phyloP scores from a whole-genome alignment of 73 alveolate species.

The Symbiodinium pilosum region DNA sequence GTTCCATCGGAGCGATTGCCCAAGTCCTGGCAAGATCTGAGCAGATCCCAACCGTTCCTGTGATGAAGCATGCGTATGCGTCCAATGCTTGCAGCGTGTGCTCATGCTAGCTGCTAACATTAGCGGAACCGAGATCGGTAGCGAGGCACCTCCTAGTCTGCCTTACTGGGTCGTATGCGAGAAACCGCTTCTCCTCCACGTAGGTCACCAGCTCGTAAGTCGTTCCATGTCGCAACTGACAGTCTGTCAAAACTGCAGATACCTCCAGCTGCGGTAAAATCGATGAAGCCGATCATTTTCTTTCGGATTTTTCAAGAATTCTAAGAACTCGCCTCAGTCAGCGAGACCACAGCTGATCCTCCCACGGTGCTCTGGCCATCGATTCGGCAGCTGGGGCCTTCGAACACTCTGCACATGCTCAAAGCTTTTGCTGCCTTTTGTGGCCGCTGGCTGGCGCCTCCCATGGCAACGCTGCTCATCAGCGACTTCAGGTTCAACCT shows the following conservation, averaged over 20 bases:
- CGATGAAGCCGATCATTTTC: not conserved
- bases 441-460: not conserved
- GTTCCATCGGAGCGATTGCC: constrained; percentile 56
- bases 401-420: not conserved
- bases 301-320: not conserved
- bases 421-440: not conserved
- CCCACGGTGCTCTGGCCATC: constrained; percentile 73
- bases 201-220: constrained; percentile 57
- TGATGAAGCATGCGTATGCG: too few species aligned
- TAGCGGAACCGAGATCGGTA: too few species aligned
- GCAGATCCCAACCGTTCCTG: too few species aligned
- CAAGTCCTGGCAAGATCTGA: too few species aligned
- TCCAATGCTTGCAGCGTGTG: too few species aligned
- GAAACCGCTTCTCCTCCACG: constrained; percentile 14
- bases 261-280: not conserved
- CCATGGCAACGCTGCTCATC: constrained; percentile 44
- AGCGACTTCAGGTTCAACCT: not conserved
- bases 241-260: constrained; percentile 25
- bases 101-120: too few species aligned
- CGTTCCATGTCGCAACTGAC: constrained; percentile 72
- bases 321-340: constrained; percentile 10
- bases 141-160: too few species aligned
- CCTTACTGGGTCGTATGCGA: not conserved
- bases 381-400: constrained; percentile 49
- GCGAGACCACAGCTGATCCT: constrained; percentile 22